phyloP scores from a whole-genome alignment of 2,329 filamentous ascomycete species.

The Akanthomyces uredinophilus region DNA sequence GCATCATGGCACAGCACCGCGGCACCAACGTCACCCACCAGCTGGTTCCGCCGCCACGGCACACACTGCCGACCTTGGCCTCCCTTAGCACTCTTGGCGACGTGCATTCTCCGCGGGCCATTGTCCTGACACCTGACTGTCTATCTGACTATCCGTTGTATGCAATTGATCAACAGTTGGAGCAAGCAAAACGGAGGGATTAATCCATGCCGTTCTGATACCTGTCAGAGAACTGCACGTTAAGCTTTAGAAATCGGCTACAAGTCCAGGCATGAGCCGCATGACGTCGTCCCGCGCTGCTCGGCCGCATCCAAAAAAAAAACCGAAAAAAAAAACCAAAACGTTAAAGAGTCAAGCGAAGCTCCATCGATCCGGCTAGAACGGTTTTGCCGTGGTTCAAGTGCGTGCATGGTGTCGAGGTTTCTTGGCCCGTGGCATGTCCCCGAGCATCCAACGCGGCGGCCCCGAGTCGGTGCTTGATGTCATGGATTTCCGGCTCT shows the following conservation, averaged over 20 bases:
- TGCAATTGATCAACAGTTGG: neutral
- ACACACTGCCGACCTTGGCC: neutral
- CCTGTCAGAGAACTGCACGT: neutral
- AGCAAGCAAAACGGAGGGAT: too few species aligned
- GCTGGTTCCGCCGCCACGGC: neutral
- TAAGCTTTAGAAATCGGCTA: neutral
- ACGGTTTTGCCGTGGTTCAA: neutral
- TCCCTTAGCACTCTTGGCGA: neutral
- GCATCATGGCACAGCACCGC: conserved; percentile 11
- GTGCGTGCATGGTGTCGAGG: neutral
- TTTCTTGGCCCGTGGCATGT: neutral
- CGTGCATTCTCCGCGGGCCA: neutral
- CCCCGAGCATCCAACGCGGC: neutral
- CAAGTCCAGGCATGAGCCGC: neutral
- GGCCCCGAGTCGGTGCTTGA: neutral
- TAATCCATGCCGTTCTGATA: too few species aligned
- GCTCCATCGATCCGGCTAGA: neutral
- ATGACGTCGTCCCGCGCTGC: conserved; percentile 1
- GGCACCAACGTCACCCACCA: neutral
- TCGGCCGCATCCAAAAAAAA: neutral
- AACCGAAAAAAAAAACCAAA: neutral
- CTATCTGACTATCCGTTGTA: too few species aligned
- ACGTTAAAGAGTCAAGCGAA: neutral
- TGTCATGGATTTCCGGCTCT: neutral
- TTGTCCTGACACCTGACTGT: too few species aligned